Evolutionary conservation across 768 basidiomycete species (phyloP).

Genomic region (Cystobasidium ongulense): DNA sequence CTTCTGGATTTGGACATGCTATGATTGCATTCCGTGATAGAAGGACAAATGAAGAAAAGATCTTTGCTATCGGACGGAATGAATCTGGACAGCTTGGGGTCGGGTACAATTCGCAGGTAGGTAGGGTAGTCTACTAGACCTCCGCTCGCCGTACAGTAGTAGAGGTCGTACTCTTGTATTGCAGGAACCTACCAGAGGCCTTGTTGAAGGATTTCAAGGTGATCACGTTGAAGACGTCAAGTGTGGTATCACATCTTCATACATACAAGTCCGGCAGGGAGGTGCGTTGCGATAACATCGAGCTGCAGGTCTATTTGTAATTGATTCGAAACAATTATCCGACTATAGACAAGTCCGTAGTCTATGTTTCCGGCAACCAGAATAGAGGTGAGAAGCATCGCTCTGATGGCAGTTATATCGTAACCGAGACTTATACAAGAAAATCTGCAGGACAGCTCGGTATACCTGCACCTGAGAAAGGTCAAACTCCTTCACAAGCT

Average conservation of each 20-base stretch:
- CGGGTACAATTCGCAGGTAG: slow-evolving; percentile 26
- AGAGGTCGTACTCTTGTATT: neutral
- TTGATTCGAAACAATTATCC: too few relatives aligned
- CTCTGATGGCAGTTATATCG: neutral
- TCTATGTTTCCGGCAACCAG: slow-evolving; percentile 10
- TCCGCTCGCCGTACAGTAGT: neutral
- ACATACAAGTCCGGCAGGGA: slow-evolving; percentile 27
- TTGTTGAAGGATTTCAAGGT: slow-evolving; percentile 22
- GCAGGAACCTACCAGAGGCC: slow-evolving; percentile 28
- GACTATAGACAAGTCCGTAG: neutral
- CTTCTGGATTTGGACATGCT: neutral
- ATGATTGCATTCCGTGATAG: slow-evolving; percentile 12
- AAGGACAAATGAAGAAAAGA: neutral
- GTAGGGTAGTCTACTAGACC: neutral
- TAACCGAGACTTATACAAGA: neutral
- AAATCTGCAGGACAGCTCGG: neutral
- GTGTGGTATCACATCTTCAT: slow-evolving; percentile 26
- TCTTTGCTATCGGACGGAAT: slow-evolving; percentile 24
- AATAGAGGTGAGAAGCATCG: neutral
- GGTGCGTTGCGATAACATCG: neutral
- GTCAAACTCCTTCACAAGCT: neutral
- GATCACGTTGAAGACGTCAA: slow-evolving; percentile 1
- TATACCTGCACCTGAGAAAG: neutral
- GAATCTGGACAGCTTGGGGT: slow-evolving; percentile 23
- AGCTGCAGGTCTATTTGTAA: neutral